phyloP scores from a whole-genome alignment of 306 rosid species.

The Potentilla sterilis region DNA sequence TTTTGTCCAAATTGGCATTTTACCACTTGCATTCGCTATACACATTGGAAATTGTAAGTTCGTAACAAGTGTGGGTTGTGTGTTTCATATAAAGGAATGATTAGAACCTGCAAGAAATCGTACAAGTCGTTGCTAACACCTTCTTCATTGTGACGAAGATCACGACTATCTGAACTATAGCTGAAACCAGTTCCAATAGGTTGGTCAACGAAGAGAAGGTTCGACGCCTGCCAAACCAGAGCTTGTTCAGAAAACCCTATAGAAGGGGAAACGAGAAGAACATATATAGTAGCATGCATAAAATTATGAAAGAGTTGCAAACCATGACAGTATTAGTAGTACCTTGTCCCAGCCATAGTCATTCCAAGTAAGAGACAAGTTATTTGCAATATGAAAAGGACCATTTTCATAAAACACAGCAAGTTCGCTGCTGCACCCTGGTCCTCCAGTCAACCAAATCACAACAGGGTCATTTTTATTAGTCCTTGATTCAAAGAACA shows the following conservation, averaged over 20 bases:
- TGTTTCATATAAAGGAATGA: not conserved
- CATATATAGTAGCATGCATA: not conserved
- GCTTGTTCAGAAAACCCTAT: not conserved
- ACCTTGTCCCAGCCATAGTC: conserved; percentile 95
- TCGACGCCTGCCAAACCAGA: conserved; percentile 60
- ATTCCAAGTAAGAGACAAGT: conserved; percentile 79
- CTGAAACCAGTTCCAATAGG: conserved; percentile 97
- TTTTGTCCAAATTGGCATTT: not conserved
- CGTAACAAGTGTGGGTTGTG: not conserved
- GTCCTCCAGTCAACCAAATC: conserved; percentile 94
- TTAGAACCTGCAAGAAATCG: conserved; percentile 79
- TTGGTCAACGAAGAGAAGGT: conserved; percentile 79
- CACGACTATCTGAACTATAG: conserved; percentile 57
- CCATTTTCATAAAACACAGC: conserved; percentile 94
- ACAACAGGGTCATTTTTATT: conserved; percentile 63
- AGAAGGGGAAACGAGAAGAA: not conserved
- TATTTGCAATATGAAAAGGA: conserved; percentile 65
- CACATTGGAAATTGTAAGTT: not conserved
- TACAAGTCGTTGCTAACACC: conserved; percentile 84
- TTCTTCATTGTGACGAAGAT: conserved; percentile 72
- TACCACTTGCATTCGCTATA: not conserved
- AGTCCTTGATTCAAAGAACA: conserved; percentile 82
- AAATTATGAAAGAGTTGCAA: not conserved
- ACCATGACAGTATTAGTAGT: not conserved
- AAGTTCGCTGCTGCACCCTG: conserved; percentile 92